A percentile compares a stretch with the other conserved stretches of the same genome.
These are phyloP conservation scores for Botrytis hyacinthi DNA, from an alignment of 2,329 filamentous ascomycete genomes.

Conservation along the genomic window DNA sequence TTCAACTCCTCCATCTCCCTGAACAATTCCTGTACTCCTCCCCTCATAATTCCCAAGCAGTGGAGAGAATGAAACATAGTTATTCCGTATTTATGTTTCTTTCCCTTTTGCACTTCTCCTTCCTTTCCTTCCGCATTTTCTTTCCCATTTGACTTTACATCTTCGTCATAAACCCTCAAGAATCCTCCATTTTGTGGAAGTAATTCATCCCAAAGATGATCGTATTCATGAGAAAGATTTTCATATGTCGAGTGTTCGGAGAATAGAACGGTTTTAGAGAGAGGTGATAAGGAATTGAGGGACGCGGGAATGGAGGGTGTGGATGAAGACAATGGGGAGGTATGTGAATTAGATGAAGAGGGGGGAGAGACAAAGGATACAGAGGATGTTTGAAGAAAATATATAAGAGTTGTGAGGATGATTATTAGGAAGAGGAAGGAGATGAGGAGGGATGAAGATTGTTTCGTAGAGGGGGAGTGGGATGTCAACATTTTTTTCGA, in stretches of 20 bases:
- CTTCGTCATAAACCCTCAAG: neutral
- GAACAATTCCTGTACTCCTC: constrained; percentile 11
- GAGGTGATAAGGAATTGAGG: neutral
- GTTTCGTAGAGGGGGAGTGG: neutral
- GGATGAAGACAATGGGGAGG: neutral
- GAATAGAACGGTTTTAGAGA: neutral
- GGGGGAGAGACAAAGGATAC: neutral
- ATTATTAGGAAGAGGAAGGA: neutral
- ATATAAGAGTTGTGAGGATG: neutral
- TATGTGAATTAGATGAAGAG: neutral
- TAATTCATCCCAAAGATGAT: constrained; percentile 2
- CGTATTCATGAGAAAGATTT: constrained; percentile 10
- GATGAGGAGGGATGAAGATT: neutral
- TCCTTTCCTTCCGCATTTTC: neutral
- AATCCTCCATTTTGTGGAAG: constrained; percentile 9
- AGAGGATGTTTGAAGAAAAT: neutral
- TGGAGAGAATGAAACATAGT: constrained; percentile 18
- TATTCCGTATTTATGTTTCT: constrained; percentile 8
- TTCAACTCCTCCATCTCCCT: constrained; percentile 12
- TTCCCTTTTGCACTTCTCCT: neutral
- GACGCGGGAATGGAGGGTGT: neutral
- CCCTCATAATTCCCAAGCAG: constrained; percentile 18
- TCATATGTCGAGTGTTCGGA: constrained; percentile 13
- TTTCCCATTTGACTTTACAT: neutral
- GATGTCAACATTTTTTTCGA: neutral